Conservation (phyloP, 176 grass and related monocot genomes). For the Oryza punctata region DNA sequence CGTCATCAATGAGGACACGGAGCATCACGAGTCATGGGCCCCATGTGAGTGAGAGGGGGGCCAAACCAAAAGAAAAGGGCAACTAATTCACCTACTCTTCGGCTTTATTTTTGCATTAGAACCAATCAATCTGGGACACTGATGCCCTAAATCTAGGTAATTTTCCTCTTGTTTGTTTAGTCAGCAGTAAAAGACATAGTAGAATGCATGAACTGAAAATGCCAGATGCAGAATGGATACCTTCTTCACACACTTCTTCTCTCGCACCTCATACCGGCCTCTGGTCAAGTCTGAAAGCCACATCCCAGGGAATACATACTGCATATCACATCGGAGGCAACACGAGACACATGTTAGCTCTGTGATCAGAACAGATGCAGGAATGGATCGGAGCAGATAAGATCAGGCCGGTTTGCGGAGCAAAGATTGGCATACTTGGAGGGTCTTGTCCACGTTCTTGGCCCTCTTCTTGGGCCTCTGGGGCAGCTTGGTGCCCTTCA, state of each 20-base stretch:
- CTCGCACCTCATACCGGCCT: constrained; percentile 90
- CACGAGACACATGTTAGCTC: constrained; percentile 22
- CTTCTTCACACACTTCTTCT: constrained; percentile 97
- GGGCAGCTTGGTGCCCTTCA: constrained; percentile 93
- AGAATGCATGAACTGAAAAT: not conserved
- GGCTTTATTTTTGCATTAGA: constrained; percentile 35
- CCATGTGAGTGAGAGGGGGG: constrained; percentile 33
- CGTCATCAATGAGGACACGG: constrained; percentile 40
- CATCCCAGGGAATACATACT: constrained; percentile 96
- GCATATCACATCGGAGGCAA: not conserved
- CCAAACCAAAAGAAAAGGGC: constrained; percentile 15
- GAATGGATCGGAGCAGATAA: constrained; percentile 17
- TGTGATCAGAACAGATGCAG: not conserved
- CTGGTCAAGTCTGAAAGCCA: constrained; percentile 91
- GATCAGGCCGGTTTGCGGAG: not conserved
- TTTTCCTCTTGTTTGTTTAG: no score
- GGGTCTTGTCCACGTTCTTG: constrained; percentile 82
- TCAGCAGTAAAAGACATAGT: no score
- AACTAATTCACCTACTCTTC: constrained; percentile 34
- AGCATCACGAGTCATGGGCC: constrained; percentile 44
- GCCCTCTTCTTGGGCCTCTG: constrained; percentile 93
- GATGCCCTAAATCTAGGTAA: constrained; percentile 18
- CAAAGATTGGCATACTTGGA: constrained; percentile 53
- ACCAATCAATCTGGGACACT: not conserved
- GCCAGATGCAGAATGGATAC: constrained; percentile 18